Percentiles rank a stretch among this genome's conserved stretches.
phyloP scores from a whole-genome alignment of 2,329 filamentous ascomycete species.

The Hypoxylon sp. region DNA sequence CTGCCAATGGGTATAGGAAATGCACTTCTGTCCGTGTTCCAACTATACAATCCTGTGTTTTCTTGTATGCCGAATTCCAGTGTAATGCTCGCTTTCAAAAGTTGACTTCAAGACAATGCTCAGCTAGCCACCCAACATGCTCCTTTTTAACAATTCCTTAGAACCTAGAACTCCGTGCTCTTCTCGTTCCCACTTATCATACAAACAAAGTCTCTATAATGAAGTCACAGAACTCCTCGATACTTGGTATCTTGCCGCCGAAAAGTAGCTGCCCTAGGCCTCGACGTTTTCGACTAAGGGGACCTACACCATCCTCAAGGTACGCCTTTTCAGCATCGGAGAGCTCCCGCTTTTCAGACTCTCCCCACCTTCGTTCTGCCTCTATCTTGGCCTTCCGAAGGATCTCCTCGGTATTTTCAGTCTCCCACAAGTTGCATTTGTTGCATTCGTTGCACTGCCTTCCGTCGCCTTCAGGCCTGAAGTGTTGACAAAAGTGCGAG shows the following conservation, averaged over 20 bases:
- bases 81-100: conserved; percentile 31
- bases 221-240: conserved; percentile 54
- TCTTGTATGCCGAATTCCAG: conserved; percentile 32
- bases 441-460: conserved; percentile 83
- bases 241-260: conserved; percentile 46
- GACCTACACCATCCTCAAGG: conserved; percentile 66
- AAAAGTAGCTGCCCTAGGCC: conserved; percentile 39
- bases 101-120: conserved; percentile 11
- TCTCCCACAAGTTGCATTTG: conserved; percentile 83
- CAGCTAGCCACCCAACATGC: conserved; percentile 20
- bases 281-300: conserved; percentile 36
- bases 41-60: conserved; percentile 18
- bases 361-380: conserved; percentile 80
- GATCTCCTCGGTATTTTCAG: conserved; percentile 79
- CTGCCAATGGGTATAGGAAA: conserved; percentile 40
- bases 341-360: conserved; percentile 72
- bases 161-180: conserved; percentile 28
- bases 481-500: conserved; percentile 96
- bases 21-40: conserved; percentile 15
- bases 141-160: conserved; percentile 24
- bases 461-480: conserved; percentile 82
- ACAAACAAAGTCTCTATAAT: conserved; percentile 52
- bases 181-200: conserved; percentile 34
- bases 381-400: conserved; percentile 78
- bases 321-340: conserved; percentile 70